Evolutionary conservation across 2,329 filamentous ascomycete species (phyloP).

Genomic region (Dryadomyces quercus-mongolicae): DNA sequence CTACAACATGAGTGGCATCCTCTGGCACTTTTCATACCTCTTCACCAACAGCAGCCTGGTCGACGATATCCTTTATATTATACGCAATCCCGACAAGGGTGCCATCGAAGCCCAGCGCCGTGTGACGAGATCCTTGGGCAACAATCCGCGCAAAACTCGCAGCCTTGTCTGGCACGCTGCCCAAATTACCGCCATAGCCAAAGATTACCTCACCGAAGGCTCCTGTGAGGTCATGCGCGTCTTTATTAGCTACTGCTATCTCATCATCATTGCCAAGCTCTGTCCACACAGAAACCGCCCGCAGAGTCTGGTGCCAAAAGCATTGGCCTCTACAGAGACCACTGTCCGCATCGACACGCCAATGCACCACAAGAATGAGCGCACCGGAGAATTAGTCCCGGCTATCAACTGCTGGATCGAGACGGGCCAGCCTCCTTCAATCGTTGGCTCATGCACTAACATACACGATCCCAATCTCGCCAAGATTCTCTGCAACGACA

Average conservation of each 20-base stretch:
- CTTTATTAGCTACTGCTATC: neutral
- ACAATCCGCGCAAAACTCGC: neutral
- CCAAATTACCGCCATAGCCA: neutral
- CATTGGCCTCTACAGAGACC: neutral
- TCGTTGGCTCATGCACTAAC: neutral
- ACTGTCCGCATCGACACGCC: neutral
- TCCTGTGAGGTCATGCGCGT: neutral
- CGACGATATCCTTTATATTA: conserved; percentile 18
- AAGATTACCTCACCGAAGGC: neutral
- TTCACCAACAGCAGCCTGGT: conserved; percentile 17
- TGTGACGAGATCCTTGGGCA: neutral
- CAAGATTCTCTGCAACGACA: too few relatives aligned
- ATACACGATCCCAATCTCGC: too few relatives aligned
- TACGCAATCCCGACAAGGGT: neutral
- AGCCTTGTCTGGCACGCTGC: neutral
- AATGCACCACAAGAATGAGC: neutral
- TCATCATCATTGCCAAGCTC: neutral
- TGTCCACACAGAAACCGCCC: neutral
- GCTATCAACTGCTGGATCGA: neutral
- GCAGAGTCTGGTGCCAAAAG: neutral
- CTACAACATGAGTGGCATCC: conserved; percentile 15
- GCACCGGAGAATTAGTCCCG: neutral
- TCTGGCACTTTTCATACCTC: conserved; percentile 19
- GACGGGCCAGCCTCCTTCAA: neutral
- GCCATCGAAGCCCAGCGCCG: neutral